Percentiles rank a stretch among this genome's conserved stretches.
Conservation (phyloP, 306 rosid species). For the Alnus rubra region DNA sequence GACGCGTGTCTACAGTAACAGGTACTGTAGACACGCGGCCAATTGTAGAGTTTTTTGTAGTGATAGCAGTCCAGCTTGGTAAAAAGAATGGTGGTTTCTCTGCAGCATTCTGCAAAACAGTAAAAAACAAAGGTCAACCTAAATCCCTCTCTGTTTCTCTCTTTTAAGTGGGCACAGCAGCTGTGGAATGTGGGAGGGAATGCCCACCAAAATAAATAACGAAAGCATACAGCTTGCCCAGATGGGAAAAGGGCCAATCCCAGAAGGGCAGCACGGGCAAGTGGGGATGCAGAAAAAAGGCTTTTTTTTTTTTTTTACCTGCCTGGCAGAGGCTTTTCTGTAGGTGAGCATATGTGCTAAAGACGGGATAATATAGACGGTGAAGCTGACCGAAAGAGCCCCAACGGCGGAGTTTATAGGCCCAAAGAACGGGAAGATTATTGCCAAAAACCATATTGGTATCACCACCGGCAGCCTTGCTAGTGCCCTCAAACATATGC, state of each 20-base stretch:
- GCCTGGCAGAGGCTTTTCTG: constrained; percentile 78
- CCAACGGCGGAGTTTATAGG: constrained; percentile 97
- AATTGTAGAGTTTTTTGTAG: too few relatives aligned
- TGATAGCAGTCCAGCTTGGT: constrained; percentile 85
- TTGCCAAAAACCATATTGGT: constrained; percentile 95
- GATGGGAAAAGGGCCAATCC: not conserved
- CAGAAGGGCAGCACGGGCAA: too few relatives aligned
- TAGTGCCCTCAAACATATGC: constrained; percentile 79
- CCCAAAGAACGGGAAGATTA: constrained; percentile 94
- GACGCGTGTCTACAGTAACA: too few relatives aligned
- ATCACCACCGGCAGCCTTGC: constrained; percentile 93
- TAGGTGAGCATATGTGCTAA: constrained; percentile 90
- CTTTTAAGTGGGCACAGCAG: constrained; percentile 28
- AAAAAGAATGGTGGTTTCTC: constrained; percentile 89
- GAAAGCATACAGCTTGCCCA: not conserved
- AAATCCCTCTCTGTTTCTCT: constrained; percentile 10
- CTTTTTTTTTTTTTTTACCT: constrained; percentile 42
- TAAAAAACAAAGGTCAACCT: not conserved
- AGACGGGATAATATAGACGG: constrained; percentile 90
- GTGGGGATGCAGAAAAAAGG: too few relatives aligned
- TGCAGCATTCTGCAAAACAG: constrained; percentile 68
- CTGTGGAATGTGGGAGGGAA: constrained; percentile 38
- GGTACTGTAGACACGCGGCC: too few relatives aligned
- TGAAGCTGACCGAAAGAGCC: constrained; percentile 93
- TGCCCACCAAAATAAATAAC: not conserved